Conservation (phyloP, 176 grass and related monocot species). For the Lolium rigidum region DNA sequence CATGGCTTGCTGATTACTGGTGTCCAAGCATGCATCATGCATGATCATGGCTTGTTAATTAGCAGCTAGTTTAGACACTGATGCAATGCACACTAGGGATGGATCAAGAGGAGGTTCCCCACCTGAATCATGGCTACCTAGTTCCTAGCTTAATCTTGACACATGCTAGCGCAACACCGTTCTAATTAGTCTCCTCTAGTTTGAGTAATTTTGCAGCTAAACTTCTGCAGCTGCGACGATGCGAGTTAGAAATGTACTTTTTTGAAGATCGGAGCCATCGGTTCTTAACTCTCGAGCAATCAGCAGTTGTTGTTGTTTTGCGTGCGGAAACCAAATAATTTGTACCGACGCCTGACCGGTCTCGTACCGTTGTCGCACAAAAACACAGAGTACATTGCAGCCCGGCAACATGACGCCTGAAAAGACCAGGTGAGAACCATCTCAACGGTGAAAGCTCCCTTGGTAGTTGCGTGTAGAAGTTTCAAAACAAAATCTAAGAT, state of each 20-base stretch:
- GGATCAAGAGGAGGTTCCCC: neutral
- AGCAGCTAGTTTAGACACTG: neutral
- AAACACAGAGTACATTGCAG: neutral
- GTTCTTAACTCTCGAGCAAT: neutral
- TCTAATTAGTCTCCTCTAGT: neutral
- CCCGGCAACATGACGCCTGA: neutral
- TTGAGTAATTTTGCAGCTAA: neutral
- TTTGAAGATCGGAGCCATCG: neutral
- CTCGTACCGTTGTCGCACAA: too few species aligned
- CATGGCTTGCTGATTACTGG: neutral
- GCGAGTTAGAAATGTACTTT: neutral
- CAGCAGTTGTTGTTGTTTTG: too few species aligned
- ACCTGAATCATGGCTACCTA: neutral
- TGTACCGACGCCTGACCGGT: neutral
- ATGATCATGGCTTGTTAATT: neutral
- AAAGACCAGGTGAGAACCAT: neutral
- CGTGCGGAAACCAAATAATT: neutral
- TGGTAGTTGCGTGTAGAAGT: neutral
- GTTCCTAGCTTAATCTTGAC: neutral
- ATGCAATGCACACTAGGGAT: neutral
- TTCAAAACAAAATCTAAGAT: neutral
- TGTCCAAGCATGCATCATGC: neutral
- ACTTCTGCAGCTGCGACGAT: neutral
- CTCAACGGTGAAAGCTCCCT: neutral
- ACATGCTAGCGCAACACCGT: neutral